Percentiles rank a stretch among this genome's conserved stretches.
Evolutionary conservation across 1,139 yeast species (phyloP).

Genomic region (Saccharomyces hybrid): DNA sequence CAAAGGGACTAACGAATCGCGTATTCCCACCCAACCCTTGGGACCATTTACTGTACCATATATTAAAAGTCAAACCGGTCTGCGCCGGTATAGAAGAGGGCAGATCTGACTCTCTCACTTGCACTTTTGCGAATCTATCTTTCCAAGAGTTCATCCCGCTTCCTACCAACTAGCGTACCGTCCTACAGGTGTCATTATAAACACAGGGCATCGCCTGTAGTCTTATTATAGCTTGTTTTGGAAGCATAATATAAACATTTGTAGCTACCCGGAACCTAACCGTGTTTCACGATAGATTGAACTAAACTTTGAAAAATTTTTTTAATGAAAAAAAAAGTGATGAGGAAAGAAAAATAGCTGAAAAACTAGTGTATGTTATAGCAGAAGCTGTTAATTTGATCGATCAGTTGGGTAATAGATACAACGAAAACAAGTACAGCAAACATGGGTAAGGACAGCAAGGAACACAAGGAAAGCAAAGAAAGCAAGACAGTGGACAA

Average conservation of each 20-base stretch:
- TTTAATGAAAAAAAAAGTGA: too few relatives aligned
- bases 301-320: too few relatives aligned
- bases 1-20: constrained; percentile 40
- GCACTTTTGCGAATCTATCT: constrained; percentile 54
- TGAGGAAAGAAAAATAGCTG: background rate
- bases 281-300: too few relatives aligned
- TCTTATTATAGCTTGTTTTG: too few relatives aligned
- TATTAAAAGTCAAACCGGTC: constrained; percentile 70
- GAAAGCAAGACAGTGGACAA: constrained; percentile 53
- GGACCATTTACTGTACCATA: constrained; percentile 87
- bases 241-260: too few relatives aligned
- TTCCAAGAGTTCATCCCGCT: constrained; percentile 14
- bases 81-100: constrained; percentile 67
- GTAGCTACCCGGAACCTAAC: too few relatives aligned
- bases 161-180: background rate
- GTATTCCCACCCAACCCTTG: constrained; percentile 47
- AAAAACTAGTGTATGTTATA: background rate
- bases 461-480: constrained; percentile 33
- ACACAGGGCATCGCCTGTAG: background rate
- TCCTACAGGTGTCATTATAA: background rate
- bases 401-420: background rate
- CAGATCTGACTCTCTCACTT: constrained; percentile 59
- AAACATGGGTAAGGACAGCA: constrained; percentile 33
- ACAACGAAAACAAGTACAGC: background rate
- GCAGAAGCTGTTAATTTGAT: background rate